phyloP scores from a whole-genome alignment of 805 yeast species.

The Myxozyma nipponensis region DNA sequence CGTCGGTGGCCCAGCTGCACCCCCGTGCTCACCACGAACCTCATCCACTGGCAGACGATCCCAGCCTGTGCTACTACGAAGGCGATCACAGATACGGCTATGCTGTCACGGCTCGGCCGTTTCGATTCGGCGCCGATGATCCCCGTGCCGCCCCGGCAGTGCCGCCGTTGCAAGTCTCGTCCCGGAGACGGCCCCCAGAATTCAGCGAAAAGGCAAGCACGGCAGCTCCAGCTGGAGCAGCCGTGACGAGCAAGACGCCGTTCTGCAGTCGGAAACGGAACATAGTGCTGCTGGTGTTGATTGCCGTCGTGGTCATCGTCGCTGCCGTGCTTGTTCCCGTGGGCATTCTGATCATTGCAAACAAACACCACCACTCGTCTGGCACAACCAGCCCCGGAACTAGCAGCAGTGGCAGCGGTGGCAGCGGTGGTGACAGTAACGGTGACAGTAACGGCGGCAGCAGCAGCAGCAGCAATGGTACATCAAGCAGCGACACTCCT shows the following conservation, averaged over 20 bases:
- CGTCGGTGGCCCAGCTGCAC: conserved; percentile 1
- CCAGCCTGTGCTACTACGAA: conserved; percentile 6
- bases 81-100: conserved; percentile 1
- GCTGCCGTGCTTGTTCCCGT: conserved; percentile 35
- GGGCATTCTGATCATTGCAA: conserved; percentile 31
- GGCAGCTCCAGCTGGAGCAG: neutral
- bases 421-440: neutral
- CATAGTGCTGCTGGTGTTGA: conserved; percentile 5
- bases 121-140: neutral
- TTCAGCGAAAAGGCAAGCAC: neutral
- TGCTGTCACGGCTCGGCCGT: neutral
- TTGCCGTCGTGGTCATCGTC: conserved; percentile 23
- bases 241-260: neutral
- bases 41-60: neutral
- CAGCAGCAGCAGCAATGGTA: neutral
- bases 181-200: conserved; percentile 2
- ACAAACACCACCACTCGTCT: neutral
- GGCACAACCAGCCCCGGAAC: neutral
- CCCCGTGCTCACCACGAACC: neutral
- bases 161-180: neutral
- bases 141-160: conserved; percentile 1
- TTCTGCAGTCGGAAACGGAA: conserved; percentile 5
- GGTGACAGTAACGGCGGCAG: conserved; percentile 6
- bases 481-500: conserved; percentile 24
- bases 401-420: neutral